Base-by-base conservation (phyloP, 495 filamentous ascomycete species). In the Xylaria intraflava region DNA sequence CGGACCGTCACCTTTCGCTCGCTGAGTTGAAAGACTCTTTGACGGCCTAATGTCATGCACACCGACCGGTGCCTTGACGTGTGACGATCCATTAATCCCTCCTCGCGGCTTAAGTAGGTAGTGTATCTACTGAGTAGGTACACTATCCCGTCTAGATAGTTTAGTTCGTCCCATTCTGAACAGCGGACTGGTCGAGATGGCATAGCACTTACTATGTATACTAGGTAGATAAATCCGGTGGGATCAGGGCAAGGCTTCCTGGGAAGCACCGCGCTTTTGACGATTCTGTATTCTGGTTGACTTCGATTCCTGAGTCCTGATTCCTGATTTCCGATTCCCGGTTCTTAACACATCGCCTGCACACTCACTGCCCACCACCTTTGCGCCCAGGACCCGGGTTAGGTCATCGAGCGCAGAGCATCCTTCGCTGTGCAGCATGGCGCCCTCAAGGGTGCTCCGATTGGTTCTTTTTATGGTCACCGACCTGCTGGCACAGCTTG, bases 401-500 rank as follows among this genome's bases (percentile, higher is more conserved):
- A 35, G 31, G 52, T 29, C 27, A 17, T 19, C 48, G 46, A 52
- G 58, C 55, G 36, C n/a, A 49, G 51, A 59, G 52, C 56, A 31
- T 45, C 42, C 14, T 49, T 33, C 42, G 40, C 6, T 12, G 27
- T 53, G 35, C 42, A 62, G 42, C 43, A 65, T 67, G 64, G 40
- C 49, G n/a, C 49, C 46, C 17, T 55, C 49, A 20, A 65, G 35
- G 22, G 36, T 33, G 26, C 41, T 50, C 48, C 55, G 47, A 23
- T 61, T 59, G 55, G 51, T 42, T 10, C 17, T 61, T 2, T 56
- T 55, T 50, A 46, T 46, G 42, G 49, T 61, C 55, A 49, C 64
- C 61, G 45, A 55, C 54, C 49, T 66, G 39, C 51, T 66, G 61
- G 61, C 46, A 36, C 51, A 49, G 49, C 40, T 64, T 49, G 51